Percentiles rank a stretch among this genome's conserved stretches.
Conservation (phyloP, 2,329 filamentous ascomycete genomes). For the Teratosphaeria nubilosa region DNA sequence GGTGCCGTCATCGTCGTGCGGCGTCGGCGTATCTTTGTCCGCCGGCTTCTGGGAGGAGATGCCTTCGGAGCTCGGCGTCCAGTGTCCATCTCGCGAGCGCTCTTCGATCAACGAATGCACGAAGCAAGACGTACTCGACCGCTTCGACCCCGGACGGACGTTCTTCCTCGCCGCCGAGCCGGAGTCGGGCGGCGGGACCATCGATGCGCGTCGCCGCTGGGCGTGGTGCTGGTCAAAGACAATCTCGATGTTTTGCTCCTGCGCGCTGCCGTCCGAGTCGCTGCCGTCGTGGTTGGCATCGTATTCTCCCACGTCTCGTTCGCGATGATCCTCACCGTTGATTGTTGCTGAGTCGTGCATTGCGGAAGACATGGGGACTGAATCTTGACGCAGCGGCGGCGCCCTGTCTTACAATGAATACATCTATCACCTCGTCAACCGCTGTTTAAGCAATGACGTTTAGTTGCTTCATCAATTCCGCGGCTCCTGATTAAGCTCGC, state of each 20-base stretch:
- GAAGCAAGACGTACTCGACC: constrained; percentile 46
- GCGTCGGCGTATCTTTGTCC: constrained; percentile 32
- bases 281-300: constrained; percentile 6
- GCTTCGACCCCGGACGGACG: constrained; percentile 26
- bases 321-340: not conserved
- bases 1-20: constrained; percentile 9
- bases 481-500: not conserved
- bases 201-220: constrained; percentile 51
- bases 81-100: constrained; percentile 22
- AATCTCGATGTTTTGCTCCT: constrained; percentile 35
- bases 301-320: not conserved
- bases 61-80: constrained; percentile 19
- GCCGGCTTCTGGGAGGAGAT: constrained; percentile 23
- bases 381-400: not conserved
- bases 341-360: not conserved
- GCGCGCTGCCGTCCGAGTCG: constrained; percentile 20
- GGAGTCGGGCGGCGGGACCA: constrained; percentile 32
- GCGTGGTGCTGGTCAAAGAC: constrained; percentile 43
- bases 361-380: not conserved
- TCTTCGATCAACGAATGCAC: constrained; percentile 50
- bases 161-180: constrained; percentile 20
- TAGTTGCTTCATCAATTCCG: not conserved
- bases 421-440: too few relatives aligned
- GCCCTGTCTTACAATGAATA: not conserved
- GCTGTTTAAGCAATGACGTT: not conserved